Conservation (phyloP, 2,329 filamentous ascomycete species). For the Ophiostoma piceae region DNA sequence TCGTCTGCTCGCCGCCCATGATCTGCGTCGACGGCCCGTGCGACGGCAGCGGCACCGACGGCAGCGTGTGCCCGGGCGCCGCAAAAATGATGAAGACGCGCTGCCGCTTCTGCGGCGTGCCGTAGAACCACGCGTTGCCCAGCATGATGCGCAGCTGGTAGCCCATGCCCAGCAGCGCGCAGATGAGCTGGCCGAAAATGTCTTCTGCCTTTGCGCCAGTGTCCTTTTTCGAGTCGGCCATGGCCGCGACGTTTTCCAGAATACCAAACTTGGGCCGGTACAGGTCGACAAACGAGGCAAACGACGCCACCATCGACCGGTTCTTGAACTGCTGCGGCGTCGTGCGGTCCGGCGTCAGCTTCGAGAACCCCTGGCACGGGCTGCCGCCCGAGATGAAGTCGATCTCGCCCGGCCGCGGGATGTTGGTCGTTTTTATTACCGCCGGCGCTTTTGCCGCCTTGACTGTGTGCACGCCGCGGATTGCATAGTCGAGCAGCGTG, state of each 20-base stretch:
- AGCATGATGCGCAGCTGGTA: conserved; percentile 68
- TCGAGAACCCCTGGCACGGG: conserved; percentile 72
- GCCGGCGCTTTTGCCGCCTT: conserved; percentile 34
- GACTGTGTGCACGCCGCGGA: conserved; percentile 33
- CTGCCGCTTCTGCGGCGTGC: conserved; percentile 59
- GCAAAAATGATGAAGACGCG: conserved; percentile 68
- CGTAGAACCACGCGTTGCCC: conserved; percentile 64
- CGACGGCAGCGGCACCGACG: conserved; percentile 52
- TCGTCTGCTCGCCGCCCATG: not conserved
- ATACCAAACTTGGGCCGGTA: conserved; percentile 70
- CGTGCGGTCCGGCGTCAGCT: conserved; percentile 53
- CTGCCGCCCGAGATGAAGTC: conserved; percentile 67
- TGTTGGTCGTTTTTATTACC: conserved; percentile 28
- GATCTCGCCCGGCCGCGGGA: conserved; percentile 58
- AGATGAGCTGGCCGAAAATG: conserved; percentile 68
- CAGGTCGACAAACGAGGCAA: conserved; percentile 67
- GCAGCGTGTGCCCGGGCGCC: conserved; percentile 57
- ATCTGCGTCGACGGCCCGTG: conserved; percentile 43
- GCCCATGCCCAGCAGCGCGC: conserved; percentile 66
- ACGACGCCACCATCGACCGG: conserved; percentile 70
- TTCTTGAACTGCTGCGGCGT: conserved; percentile 58
- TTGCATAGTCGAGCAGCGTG: conserved; percentile 53
- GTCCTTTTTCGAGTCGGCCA: conserved; percentile 36
- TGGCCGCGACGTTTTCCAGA: conserved; percentile 69
- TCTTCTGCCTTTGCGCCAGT: conserved; percentile 43